Conservation (phyloP, 768 basidiomycete species). For the Gyrodon lividus region DNA sequence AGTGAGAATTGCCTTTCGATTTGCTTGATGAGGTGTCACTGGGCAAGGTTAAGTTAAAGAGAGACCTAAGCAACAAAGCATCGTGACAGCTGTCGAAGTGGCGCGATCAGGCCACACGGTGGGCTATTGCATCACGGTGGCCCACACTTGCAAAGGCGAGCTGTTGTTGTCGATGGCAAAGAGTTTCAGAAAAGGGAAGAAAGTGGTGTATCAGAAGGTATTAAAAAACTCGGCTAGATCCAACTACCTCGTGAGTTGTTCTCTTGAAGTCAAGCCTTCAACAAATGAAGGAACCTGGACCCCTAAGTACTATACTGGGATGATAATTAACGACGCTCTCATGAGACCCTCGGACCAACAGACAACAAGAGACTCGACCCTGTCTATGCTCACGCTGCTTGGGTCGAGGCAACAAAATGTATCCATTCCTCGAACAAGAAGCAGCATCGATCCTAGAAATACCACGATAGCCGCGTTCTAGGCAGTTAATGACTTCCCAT, state of each 20-base stretch:
- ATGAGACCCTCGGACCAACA: constrained; percentile 14
- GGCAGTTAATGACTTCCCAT: constrained; percentile 9
- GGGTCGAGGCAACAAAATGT: neutral
- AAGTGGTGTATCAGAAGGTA: no score
- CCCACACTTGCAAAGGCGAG: no score
- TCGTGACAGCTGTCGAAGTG: constrained; percentile 10
- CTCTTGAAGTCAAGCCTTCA: no score
- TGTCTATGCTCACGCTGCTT: neutral
- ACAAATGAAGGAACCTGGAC: no score
- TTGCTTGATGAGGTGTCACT: constrained; percentile 22
- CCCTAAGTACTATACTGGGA: no score
- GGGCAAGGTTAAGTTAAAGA: constrained; percentile 11
- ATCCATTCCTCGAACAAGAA: constrained; percentile 1
- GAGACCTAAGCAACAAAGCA: constrained; percentile 5
- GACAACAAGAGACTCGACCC: neutral
- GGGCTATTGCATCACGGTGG: neutral
- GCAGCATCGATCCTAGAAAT: constrained; percentile 5
- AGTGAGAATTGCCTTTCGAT: constrained; percentile 13
- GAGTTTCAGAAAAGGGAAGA: neutral
- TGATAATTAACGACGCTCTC: neutral
- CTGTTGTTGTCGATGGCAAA: neutral
- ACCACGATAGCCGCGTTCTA: constrained; percentile 1
- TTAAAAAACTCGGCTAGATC: no score
- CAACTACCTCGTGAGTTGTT: no score
- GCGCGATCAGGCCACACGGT: constrained; percentile 5